Evolutionary conservation across 495 filamentous ascomycete genomes (phyloP), one percentile per base, ranked within the genome.

Genomic region (Penicillium canariense): DNA sequence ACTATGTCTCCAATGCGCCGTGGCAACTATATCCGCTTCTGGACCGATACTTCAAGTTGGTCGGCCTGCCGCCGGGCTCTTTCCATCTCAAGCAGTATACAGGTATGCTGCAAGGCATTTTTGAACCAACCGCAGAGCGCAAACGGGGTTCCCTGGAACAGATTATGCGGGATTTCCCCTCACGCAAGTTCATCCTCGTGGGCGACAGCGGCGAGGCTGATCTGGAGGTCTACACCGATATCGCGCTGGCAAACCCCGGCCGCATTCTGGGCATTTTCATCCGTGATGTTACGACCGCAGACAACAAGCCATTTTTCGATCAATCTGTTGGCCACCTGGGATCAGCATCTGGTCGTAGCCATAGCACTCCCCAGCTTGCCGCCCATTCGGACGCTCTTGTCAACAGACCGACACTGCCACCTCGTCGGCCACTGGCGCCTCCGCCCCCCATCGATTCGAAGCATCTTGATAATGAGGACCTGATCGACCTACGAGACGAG

Each of bases 131-230:
- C 2, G 90, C 93, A 0, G 94, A 97, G 70, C 77, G 92, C 38
- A 99, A 99, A 74, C 93, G 89, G 66, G 84, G 84, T 0, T 87
- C 87, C 0, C 74, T 99, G 1, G 91, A 96, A 56, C 86, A 81
- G 56, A 87, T 99, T 30, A 72, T 97, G 57, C 75, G 80, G 17
- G 94, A 99, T 62, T 99, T 97, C 64, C 94, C 94, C 0, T 79
- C 91, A 43, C 78, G 95, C 39, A 87, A 84, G 56, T 99, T 97
- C 68, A 81, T 99, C 8, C 80, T 99, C 0, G 86, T 96, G 28
- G 94, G 94, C 4, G 94, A 98, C 61, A 96, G 91, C 60, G 94
- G 94, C 18, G 94, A 98, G 69, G 93, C 92, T 4, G 94, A 98
- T 70, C 78, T 98, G 2, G 94, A 98, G 68, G 91, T 99, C 0